A percentile compares a stretch with the other conserved stretches of the same genome.
Conservation (phyloP, 192 early-diverging fungal species). For the Coemansia sp. region DNA sequence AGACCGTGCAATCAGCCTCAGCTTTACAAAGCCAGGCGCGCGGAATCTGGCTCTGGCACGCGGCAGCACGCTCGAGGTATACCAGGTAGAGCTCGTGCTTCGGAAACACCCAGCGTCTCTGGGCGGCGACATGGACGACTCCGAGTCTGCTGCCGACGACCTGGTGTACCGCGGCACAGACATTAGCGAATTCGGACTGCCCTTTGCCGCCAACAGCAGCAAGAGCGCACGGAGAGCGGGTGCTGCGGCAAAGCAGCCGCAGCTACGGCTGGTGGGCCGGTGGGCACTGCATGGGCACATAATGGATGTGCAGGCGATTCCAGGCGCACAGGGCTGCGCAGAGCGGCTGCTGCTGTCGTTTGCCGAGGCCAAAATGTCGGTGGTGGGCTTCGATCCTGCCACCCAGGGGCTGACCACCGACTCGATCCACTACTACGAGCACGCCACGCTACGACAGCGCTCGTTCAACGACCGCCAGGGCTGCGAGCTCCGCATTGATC, state of each 20-base stretch:
- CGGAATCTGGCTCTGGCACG: slow-evolving; percentile 47
- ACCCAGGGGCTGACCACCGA: slow-evolving; percentile 81
- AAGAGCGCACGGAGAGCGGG: slow-evolving; percentile 1
- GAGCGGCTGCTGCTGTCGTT: slow-evolving; percentile 46
- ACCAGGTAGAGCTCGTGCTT: slow-evolving; percentile 35
- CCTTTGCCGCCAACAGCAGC: slow-evolving; percentile 32
- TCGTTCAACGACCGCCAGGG: slow-evolving; percentile 22
- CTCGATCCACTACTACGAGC: slow-evolving; percentile 96
- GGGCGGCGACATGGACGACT: no score
- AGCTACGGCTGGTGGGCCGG: slow-evolving; percentile 32
- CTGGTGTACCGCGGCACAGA: slow-evolving; percentile 16
- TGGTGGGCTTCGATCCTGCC: slow-evolving; percentile 78
- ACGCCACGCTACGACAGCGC: slow-evolving; percentile 82
- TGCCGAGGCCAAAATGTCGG: slow-evolving; percentile 72
- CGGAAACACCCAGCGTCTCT: slow-evolving; percentile 5
- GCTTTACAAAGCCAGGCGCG: slow-evolving; percentile 34
- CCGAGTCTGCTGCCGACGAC: slow-evolving; percentile 29
- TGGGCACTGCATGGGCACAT: slow-evolving; percentile 47
- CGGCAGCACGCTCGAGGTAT: slow-evolving; percentile 42
- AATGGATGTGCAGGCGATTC: slow-evolving; percentile 34
- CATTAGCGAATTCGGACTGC: slow-evolving; percentile 30
- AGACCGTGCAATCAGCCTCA: slow-evolving; percentile 32
- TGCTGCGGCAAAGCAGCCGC: slow-evolving; percentile 25
- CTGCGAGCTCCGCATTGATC: slow-evolving; percentile 65
- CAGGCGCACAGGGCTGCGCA: slow-evolving; percentile 14